Evolutionary conservation across 257 asterid species (phyloP).

Genomic region (Cruciata laevipes): DNA sequence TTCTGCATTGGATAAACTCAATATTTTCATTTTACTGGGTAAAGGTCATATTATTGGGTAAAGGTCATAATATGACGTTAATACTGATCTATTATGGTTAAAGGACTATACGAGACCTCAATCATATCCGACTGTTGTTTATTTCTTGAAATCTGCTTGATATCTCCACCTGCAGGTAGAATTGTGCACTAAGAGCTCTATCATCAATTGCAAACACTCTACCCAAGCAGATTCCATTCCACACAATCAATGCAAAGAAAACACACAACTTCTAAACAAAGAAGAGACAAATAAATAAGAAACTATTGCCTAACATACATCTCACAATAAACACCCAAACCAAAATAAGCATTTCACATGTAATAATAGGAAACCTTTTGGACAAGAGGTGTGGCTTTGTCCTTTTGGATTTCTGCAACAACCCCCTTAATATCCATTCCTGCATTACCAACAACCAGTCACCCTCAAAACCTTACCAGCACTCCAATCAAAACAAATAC

Average conservation of each 20-base stretch:
- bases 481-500: neutral
- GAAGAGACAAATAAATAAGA: neutral
- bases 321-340: neutral
- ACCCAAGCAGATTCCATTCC: neutral
- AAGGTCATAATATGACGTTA: constrained; percentile 1
- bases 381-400: constrained; percentile 74
- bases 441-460: constrained; percentile 57
- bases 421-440: constrained; percentile 99
- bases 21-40: neutral
- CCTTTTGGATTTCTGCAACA: constrained; percentile 89
- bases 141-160: constrained; percentile 58
- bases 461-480: constrained; percentile 37
- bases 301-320: neutral
- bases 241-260: neutral
- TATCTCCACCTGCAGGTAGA: constrained; percentile 77
- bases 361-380: constrained; percentile 51
- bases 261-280: neutral
- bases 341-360: constrained; percentile 14
- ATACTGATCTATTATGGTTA: neutral
- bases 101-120: constrained; percentile 49
- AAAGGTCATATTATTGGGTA: constrained; percentile 1
- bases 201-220: constrained; percentile 20
- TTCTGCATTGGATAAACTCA: neutral
- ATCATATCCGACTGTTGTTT: constrained; percentile 49
- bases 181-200: constrained; percentile 34